phyloP scores from a whole-genome alignment of 805 yeast genomes.

The Ogataea ramenticola region DNA sequence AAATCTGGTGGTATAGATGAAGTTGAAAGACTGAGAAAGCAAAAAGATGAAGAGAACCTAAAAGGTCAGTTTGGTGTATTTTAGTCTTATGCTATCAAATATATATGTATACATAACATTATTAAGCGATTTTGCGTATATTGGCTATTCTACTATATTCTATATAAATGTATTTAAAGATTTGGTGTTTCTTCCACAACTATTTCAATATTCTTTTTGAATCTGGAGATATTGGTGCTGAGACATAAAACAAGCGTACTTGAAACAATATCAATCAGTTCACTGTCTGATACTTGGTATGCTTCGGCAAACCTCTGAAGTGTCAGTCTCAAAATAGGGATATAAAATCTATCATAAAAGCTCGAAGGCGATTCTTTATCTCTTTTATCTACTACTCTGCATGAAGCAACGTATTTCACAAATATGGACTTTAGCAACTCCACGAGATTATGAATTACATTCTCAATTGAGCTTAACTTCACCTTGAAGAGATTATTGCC shows the following conservation, averaged over 20 bases:
- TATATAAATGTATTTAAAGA: too few relatives aligned
- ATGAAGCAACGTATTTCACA: background rate
- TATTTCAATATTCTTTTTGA: too few relatives aligned
- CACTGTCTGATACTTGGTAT: background rate
- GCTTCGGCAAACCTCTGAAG: background rate
- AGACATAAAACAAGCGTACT: too few relatives aligned
- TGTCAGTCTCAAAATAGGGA: background rate
- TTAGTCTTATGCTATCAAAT: too few relatives aligned
- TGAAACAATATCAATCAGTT: too few relatives aligned
- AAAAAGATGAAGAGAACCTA: slow-evolving; percentile 66
- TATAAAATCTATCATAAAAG: background rate
- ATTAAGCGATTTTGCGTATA: too few relatives aligned
- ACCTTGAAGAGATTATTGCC: background rate
- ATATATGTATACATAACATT: too few relatives aligned
- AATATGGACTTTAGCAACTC: background rate
- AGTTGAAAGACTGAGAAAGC: slow-evolving; percentile 59
- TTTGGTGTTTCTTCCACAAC: too few relatives aligned
- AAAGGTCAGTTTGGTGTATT: slow-evolving; percentile 37
- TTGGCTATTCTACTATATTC: too few relatives aligned
- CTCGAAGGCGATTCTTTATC: background rate
- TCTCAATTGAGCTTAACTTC: background rate
- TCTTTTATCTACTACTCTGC: background rate
- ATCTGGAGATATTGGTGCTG: too few relatives aligned
- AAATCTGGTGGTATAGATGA: slow-evolving; percentile 88
- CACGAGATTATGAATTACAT: too few relatives aligned